These are phyloP conservation scores for Daldinia sp. DNA, from an alignment of 2,329 filamentous ascomycete species.

Conservation along the genomic window DNA sequence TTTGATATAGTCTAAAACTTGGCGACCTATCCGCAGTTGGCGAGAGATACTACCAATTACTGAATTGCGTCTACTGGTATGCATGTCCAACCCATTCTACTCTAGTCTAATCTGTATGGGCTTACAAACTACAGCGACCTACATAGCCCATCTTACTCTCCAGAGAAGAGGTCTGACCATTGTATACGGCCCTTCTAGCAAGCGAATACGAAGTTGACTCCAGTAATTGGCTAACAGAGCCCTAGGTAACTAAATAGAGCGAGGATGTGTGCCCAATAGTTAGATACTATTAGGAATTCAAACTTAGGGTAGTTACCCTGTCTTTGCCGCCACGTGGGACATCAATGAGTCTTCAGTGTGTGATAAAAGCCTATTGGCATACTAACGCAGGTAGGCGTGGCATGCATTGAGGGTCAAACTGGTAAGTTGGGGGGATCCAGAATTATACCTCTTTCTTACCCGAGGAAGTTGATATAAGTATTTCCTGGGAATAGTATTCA, in stretches of 20 bases:
- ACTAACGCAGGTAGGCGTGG: conserved; percentile 14
- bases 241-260: not conserved
- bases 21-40: not conserved
- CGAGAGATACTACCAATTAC: not conserved
- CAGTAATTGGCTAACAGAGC: not conserved
- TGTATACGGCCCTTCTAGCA: conserved; percentile 4
- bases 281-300: not conserved
- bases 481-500: not conserved
- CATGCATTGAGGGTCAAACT: conserved; percentile 15
- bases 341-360: conserved; percentile 9
- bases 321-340: conserved; percentile 27
- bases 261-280: conserved; percentile 5
- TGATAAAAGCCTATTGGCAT: conserved; percentile 17
- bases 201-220: conserved; percentile 3
- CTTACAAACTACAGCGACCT: not conserved
- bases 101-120: not conserved
- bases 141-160: not conserved
- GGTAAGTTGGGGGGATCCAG: conserved; percentile 2
- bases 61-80: not conserved
- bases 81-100: not conserved
- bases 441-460: conserved; percentile 6
- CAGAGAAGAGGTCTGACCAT: not conserved
- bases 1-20: not conserved
- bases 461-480: conserved; percentile 3
- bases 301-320: not conserved